Conservation (phyloP, 148 eudicot species). For the Bassia scoparia region DNA sequence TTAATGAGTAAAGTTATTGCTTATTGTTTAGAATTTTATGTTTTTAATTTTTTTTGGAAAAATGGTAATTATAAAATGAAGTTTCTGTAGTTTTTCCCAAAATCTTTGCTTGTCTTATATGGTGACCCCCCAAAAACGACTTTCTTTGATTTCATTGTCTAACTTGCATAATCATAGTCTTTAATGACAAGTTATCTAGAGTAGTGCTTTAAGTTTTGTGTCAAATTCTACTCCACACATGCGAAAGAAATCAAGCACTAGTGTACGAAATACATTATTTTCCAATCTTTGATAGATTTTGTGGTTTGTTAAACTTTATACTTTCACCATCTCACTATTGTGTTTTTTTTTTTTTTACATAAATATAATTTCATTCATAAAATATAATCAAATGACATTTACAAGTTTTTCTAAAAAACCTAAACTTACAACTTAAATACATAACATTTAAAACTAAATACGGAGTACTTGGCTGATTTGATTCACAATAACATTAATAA, state of each 20-base stretch:
- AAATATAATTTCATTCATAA: no score
- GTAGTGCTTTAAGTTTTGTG: slow-evolving; percentile 1
- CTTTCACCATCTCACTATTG: not conserved
- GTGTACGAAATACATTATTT: not conserved
- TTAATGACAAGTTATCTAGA: slow-evolving; percentile 17
- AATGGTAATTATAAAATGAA: no score
- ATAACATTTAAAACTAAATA: no score
- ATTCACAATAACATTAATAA: no score
- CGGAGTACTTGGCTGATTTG: no score
- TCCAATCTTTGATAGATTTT: not conserved
- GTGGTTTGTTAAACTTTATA: not conserved
- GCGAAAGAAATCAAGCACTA: slow-evolving; percentile 12
- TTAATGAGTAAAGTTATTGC: no score
- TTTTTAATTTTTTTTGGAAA: no score
- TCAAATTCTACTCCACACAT: slow-evolving; percentile 18
- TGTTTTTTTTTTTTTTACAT: no score
- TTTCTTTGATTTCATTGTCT: slow-evolving; percentile 27
- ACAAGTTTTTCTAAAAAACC: no score
- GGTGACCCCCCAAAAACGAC: slow-evolving; percentile 23
- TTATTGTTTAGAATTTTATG: no score
- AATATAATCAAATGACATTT: no score
- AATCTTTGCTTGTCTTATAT: slow-evolving; percentile 1
- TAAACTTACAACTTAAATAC: no score
- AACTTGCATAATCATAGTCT: slow-evolving; percentile 16
- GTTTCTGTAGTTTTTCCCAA: not conserved